phyloP scores from a whole-genome alignment of 2,329 filamentous ascomycete species.

The Mollisiaceae sp. region DNA sequence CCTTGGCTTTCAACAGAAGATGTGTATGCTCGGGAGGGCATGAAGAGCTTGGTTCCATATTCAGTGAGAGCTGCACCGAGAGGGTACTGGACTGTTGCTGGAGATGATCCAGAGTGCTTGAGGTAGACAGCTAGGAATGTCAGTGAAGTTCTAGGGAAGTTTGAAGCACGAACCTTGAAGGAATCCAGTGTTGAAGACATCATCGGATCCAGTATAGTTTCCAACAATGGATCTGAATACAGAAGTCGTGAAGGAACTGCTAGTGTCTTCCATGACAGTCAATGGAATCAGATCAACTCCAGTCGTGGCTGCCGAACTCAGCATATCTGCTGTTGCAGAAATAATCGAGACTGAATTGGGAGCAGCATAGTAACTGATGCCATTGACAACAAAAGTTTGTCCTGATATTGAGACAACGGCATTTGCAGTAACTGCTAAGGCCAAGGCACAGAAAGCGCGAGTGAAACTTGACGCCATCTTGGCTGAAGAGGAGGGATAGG shows the following conservation, averaged over 20 bases:
- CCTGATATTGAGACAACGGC: slow-evolving; percentile 25
- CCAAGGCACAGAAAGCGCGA: slow-evolving; percentile 3
- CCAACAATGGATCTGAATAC: slow-evolving; percentile 30
- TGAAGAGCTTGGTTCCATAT: slow-evolving; percentile 35
- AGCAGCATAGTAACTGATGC: slow-evolving; percentile 42
- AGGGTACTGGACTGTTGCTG: slow-evolving; percentile 25
- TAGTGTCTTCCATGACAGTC: slow-evolving; percentile 34
- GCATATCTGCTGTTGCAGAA: slow-evolving; percentile 23
- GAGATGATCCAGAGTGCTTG: slow-evolving; percentile 22
- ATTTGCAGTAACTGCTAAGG: slow-evolving; percentile 9
- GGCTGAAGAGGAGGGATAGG: neutral
- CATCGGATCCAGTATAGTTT: slow-evolving; percentile 34
- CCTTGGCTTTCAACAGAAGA: slow-evolving; percentile 27
- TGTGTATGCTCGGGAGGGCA: slow-evolving; percentile 28
- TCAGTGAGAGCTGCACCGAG: slow-evolving; percentile 25
- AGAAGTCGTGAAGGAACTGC: slow-evolving; percentile 28
- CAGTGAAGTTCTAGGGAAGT: neutral
- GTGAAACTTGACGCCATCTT: slow-evolving; percentile 6
- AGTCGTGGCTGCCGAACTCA: slow-evolving; percentile 23
- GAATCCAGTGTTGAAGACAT: slow-evolving; percentile 40
- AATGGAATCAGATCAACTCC: slow-evolving; percentile 36
- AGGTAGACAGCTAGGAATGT: slow-evolving; percentile 30
- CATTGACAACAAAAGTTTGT: slow-evolving; percentile 38
- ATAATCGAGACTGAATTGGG: slow-evolving; percentile 34
- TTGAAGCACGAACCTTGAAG: slow-evolving; percentile 32